phyloP scores from a whole-genome alignment of 371 early-diverging fungal species.

The Syncephalastrum contaminatum region DNA sequence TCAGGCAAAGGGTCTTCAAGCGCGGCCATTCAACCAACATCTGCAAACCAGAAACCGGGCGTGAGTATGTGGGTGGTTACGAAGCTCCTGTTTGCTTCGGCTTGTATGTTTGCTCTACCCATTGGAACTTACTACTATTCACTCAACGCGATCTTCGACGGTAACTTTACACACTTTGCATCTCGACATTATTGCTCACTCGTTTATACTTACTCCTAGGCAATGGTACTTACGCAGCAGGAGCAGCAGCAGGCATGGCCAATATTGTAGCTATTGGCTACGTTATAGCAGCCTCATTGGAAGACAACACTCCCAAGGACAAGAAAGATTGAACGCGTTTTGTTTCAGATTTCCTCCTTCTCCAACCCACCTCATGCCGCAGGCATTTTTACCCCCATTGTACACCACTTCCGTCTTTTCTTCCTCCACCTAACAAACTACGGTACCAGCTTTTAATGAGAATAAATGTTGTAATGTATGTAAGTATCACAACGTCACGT shows the following conservation, averaged over 20 bases:
- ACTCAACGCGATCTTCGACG: conserved; percentile 10
- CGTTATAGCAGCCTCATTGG: conserved; percentile 39
- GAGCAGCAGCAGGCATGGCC: conserved; percentile 44
- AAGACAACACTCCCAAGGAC: conserved; percentile 24
- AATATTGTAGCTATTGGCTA: conserved; percentile 45
- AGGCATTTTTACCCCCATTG: no score
- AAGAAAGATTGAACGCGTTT: conserved; percentile 14
- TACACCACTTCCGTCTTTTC: no score
- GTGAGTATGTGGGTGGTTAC: conserved; percentile 15
- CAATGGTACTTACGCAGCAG: conserved; percentile 50
- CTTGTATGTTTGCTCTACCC: conserved; percentile 14
- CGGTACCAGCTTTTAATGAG: no score
- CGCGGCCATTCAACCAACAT: no score
- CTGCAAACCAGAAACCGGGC: no score
- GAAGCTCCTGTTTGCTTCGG: conserved; percentile 16
- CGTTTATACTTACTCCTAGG: conserved; percentile 17
- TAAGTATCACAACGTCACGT: no score
- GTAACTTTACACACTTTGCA: neutral
- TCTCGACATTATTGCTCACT: no score
- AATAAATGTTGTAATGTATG: no score
- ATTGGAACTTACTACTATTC: conserved; percentile 18
- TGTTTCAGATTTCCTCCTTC: no score
- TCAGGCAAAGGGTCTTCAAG: no score
- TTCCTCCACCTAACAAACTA: no score
- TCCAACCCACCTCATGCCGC: no score